Conservation (phyloP, 495 filamentous ascomycete species). For the Penicillium cosmopolitanum region DNA sequence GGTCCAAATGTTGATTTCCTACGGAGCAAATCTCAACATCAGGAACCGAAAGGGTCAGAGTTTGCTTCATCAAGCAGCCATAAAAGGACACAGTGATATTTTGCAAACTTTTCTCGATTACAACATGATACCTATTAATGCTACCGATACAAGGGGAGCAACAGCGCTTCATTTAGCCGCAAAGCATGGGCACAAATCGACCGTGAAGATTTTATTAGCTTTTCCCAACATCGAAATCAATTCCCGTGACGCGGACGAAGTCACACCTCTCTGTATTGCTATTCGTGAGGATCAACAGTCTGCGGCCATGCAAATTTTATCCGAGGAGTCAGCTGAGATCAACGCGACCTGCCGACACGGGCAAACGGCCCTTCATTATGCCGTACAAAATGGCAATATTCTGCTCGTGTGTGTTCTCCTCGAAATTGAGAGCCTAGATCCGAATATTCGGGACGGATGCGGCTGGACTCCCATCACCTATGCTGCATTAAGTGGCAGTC, state of each 20-base stretch:
- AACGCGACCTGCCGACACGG: not conserved
- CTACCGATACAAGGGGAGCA: not conserved
- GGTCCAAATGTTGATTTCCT: not conserved
- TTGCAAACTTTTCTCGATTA: not conserved
- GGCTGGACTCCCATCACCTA: not conserved
- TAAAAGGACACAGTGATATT: not conserved
- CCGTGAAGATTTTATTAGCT: not conserved
- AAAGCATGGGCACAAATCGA: not conserved
- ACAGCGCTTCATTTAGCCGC: not conserved
- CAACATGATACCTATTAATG: not conserved
- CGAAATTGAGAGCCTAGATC: not conserved
- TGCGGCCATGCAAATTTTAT: not conserved
- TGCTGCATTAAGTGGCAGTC: not conserved
- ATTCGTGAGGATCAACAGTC: not conserved
- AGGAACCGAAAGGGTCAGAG: not conserved
- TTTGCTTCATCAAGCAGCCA: too few species aligned
- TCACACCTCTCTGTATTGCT: not conserved
- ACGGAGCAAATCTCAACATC: not conserved
- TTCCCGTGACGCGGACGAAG: not conserved
- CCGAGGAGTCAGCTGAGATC: not conserved
- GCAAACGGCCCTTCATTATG: not conserved
- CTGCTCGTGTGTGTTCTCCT: not conserved
- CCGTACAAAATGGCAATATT: not conserved
- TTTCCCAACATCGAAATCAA: not conserved
- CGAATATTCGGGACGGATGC: not conserved